Evolutionary conservation across 2,329 filamentous ascomycete genomes (phyloP), one percentile per base, ranked within the genome.

Genomic region (Orbilia javanica): DNA sequence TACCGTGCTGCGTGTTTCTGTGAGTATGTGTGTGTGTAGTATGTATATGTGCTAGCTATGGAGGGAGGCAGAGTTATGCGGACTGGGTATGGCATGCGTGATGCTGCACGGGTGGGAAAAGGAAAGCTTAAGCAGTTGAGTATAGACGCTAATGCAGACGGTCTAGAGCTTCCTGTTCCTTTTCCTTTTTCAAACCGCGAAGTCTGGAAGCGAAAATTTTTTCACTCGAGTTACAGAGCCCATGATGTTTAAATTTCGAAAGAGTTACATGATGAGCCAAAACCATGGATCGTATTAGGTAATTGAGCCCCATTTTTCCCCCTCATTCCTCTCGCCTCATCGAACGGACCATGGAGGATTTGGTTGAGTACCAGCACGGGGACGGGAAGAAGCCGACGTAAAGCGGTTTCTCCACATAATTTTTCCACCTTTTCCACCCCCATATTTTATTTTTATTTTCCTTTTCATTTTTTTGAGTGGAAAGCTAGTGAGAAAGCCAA

Each of bases 351-450:
- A 2, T 39, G 8, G 11, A 2, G 11, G 36, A 15, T 10, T 36
- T 10, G 7, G 34, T 4, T 36, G 34, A 36, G 8, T n/a, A n/a
- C n/a, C 36, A 27, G 2, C 20, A 11, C n/a, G 3, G 8, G 10
- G 6, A 22, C 72, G 72, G 72, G 72, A 64, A 70, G 72, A 76
- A 76, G 72, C 72, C 72, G 72, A 76, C 34, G 68, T 39, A 53
- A 76, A 69, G 72, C 72, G 64, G 29, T 44, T 55, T 66, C 48
- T 29, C 48, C 64, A 63, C 70, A 36, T 2, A 39, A 18, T 31
- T 31, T 39, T 39, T 15, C 36, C 36, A 39, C 18, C 39, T 18
- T 18, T 34, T 67, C 53, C 31, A 25, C 27, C 66, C 48, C 42
- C 63, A 52, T 25, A 39, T 27, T 62, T 13, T 18, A n/a, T n/a